Evolutionary conservation across 1,139 yeast species (phyloP).

Genomic region (Debaryomyces fabryi): DNA sequence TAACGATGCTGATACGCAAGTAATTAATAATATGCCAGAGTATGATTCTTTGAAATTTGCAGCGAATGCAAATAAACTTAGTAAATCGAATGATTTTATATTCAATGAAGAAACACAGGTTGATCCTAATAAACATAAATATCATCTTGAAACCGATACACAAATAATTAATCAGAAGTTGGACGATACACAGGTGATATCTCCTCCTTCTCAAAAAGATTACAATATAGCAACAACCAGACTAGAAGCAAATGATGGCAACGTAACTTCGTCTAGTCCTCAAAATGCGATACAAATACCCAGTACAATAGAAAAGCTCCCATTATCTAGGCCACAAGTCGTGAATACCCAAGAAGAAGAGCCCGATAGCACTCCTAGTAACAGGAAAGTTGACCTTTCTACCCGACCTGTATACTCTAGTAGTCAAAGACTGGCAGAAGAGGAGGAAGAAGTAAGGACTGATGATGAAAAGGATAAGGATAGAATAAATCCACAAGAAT

Average conservation of each 20-base stretch:
- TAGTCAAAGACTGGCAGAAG: slow-evolving; percentile 12
- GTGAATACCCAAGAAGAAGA: slow-evolving; percentile 23
- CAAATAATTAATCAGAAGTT: slow-evolving; percentile 8
- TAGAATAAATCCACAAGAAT: not conserved
- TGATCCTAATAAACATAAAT: not conserved
- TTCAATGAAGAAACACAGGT: not conserved
- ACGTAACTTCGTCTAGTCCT: not conserved
- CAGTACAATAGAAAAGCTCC: slow-evolving; percentile 14
- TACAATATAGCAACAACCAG: not conserved
- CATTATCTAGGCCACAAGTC: slow-evolving; percentile 20
- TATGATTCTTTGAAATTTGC: not conserved
- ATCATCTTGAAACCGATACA: slow-evolving; percentile 1
- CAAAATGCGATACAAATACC: slow-evolving; percentile 15
- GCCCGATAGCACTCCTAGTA: slow-evolving; percentile 4
- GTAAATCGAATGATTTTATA: not conserved
- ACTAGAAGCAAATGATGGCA: not conserved
- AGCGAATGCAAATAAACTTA: not conserved
- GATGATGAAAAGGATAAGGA: slow-evolving; percentile 18
- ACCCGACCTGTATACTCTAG: slow-evolving; percentile 14
- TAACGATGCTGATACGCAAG: slow-evolving; percentile 6
- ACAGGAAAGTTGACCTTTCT: slow-evolving; percentile 4
- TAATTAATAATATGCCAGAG: not conserved
- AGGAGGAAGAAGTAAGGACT: slow-evolving; percentile 17
- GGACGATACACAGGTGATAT: slow-evolving; percentile 11
- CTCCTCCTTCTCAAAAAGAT: not conserved